These are phyloP conservation scores for Porcisia hertigi DNA, from an alignment of 208 protist species.

Conservation along the genomic window DNA sequence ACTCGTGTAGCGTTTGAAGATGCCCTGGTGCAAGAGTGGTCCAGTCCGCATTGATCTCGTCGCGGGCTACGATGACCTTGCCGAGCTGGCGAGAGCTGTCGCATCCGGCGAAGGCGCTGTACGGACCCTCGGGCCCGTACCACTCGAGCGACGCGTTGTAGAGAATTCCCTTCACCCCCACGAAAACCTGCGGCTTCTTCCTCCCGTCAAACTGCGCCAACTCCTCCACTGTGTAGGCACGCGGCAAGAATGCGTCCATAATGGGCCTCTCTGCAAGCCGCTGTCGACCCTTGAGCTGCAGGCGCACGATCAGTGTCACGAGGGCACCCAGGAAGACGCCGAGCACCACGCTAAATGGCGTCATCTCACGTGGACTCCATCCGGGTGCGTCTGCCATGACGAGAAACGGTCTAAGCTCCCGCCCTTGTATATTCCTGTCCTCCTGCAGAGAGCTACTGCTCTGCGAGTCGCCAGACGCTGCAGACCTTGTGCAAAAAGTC, in stretches of 20 bases:
- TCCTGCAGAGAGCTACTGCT: neutral
- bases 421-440: neutral
- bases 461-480: neutral
- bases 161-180: constrained; percentile 84
- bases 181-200: constrained; percentile 63
- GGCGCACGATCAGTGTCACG: constrained; percentile 19
- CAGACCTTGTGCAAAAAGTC: neutral
- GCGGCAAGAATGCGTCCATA: constrained; percentile 53
- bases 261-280: constrained; percentile 49
- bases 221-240: constrained; percentile 81
- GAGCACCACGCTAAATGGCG: constrained; percentile 19
- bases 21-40: constrained; percentile 66
- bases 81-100: constrained; percentile 86
- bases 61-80: constrained; percentile 76
- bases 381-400: constrained; percentile 5
- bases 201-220: constrained; percentile 76
- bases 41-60: constrained; percentile 88
- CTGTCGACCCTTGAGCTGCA: constrained; percentile 42
- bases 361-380: constrained; percentile 1
- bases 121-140: constrained; percentile 76
- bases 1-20: constrained; percentile 78
- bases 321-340: constrained; percentile 28
- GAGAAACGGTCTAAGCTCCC: neutral
- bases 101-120: constrained; percentile 86
- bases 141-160: constrained; percentile 81